Evolutionary conservation across 2,329 filamentous ascomycete genomes (phyloP).

Genomic region (Dactylellina parvicollis): DNA sequence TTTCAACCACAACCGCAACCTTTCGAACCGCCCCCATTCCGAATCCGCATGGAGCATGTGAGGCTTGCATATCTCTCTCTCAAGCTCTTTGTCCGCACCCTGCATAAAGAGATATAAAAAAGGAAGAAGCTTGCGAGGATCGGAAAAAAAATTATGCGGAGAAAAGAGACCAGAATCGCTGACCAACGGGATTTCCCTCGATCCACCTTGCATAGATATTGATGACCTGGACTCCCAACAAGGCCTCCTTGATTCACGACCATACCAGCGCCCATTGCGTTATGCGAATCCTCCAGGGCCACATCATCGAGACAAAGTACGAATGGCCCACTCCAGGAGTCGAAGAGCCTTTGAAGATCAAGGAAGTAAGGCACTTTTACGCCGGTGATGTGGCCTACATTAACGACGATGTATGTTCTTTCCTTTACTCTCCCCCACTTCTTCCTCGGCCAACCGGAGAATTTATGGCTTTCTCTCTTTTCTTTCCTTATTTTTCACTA

Average conservation of each 20-base stretch:
- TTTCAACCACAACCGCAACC: conserved; percentile 25
- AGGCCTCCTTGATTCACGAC: conserved; percentile 70
- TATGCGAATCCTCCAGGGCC: conserved; percentile 68
- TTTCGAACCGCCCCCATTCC: conserved; percentile 24
- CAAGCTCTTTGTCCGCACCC: background rate
- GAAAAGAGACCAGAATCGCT: too few species aligned
- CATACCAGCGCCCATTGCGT: conserved; percentile 69
- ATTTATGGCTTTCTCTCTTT: conserved; percentile 9
- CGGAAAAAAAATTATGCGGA: background rate
- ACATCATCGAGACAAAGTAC: conserved; percentile 70
- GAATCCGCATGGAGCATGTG: conserved; percentile 8
- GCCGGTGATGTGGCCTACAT: conserved; percentile 73
- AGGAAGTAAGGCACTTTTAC: conserved; percentile 66
- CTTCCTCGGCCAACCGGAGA: background rate
- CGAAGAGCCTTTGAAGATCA: conserved; percentile 64
- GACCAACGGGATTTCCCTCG: background rate
- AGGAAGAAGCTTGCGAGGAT: background rate
- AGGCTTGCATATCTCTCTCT: conserved; percentile 2
- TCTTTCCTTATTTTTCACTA: background rate
- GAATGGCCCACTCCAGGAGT: conserved; percentile 67
- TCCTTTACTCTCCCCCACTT: conserved; percentile 1
- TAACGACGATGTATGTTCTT: conserved; percentile 66
- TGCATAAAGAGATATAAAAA: conserved; percentile 17
- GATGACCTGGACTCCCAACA: conserved; percentile 72
- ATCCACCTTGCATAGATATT: conserved; percentile 61